phyloP scores from a whole-genome alignment of 352 stramenopile species.

The Pythium utonaiense region DNA sequence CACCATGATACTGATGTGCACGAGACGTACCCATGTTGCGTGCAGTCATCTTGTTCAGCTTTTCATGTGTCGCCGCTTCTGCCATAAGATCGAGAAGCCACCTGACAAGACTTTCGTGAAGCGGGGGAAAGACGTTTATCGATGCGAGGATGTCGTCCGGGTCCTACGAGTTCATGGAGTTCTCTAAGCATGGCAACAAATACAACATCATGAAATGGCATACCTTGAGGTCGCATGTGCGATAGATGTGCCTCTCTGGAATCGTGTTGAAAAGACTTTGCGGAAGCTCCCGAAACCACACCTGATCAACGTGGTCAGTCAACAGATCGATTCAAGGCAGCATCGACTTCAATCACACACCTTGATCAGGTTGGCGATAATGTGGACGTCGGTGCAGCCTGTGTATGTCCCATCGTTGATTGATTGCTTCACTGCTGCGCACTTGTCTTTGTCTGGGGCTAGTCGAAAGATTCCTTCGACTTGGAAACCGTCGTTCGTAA shows the following conservation, averaged over 20 bases:
- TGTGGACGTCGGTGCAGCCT: constrained; percentile 65
- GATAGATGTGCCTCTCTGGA: constrained; percentile 56
- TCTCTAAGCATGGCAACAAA: neutral
- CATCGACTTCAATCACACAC: constrained; percentile 5
- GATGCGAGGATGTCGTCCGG: constrained; percentile 29
- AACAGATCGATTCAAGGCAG: no score
- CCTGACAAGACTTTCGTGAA: constrained; percentile 42
- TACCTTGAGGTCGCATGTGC: constrained; percentile 45
- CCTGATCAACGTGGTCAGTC: constrained; percentile 23
- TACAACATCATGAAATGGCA: neutral
- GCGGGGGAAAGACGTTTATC: constrained; percentile 32
- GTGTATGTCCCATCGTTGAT: constrained; percentile 69
- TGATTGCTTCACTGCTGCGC: constrained; percentile 44
- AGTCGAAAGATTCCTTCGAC: constrained; percentile 79
- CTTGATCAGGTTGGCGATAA: constrained; percentile 85
- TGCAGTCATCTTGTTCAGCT: constrained; percentile 74
- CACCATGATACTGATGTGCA: no score
- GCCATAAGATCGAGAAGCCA: constrained; percentile 81
- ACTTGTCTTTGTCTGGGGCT: constrained; percentile 63
- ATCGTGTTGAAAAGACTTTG: constrained; percentile 67
- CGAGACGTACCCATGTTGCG: constrained; percentile 73
- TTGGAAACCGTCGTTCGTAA: constrained; percentile 37
- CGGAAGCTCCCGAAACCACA: constrained; percentile 81
- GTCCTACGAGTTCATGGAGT: constrained; percentile 23
- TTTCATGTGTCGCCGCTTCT: constrained; percentile 48